A percentile compares a stretch with the other conserved stretches of the same genome.
Conservation (phyloP, 345 rosid species). For the Moricandia arvensis region DNA sequence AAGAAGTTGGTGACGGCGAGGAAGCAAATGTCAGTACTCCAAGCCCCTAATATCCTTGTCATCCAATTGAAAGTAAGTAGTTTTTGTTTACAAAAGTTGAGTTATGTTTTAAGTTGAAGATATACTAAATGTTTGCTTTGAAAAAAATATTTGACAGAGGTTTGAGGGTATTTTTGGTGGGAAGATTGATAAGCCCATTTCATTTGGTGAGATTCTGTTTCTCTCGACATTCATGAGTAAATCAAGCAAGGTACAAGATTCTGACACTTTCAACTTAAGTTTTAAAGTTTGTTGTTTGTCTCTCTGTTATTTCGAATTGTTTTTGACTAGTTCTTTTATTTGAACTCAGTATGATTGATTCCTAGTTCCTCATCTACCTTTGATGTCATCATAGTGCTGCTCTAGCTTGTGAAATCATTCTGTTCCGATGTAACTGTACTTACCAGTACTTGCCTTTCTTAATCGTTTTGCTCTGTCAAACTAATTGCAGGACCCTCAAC, state of each 20-base stretch:
- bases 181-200: slow-evolving; percentile 76
- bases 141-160: slow-evolving; percentile 50
- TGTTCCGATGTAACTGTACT: not conserved
- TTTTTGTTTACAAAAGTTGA: slow-evolving; percentile 2
- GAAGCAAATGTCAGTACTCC: slow-evolving; percentile 91
- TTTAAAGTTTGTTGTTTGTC: not conserved
- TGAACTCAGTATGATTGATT: slow-evolving; percentile 4
- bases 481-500: slow-evolving; percentile 69
- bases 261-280: slow-evolving; percentile 14
- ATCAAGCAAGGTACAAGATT: slow-evolving; percentile 68
- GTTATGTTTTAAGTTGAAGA: not conserved
- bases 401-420: not conserved
- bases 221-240: slow-evolving; percentile 89
- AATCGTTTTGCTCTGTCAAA: not conserved
- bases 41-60: slow-evolving; percentile 91
- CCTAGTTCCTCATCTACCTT: not conserved
- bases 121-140: not conserved
- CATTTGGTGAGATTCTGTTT: slow-evolving; percentile 76
- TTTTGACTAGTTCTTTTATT: not conserved
- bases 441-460: not conserved
- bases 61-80: slow-evolving; percentile 82
- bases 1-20: slow-evolving; percentile 89
- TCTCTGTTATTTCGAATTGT: not conserved
- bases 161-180: slow-evolving; percentile 84
- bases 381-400: slow-evolving; percentile 6